A percentile compares a stretch with the other conserved stretches of the same genome.
Evolutionary conservation across 805 yeast species (phyloP).

Genomic region (Candida taoyuanica): DNA sequence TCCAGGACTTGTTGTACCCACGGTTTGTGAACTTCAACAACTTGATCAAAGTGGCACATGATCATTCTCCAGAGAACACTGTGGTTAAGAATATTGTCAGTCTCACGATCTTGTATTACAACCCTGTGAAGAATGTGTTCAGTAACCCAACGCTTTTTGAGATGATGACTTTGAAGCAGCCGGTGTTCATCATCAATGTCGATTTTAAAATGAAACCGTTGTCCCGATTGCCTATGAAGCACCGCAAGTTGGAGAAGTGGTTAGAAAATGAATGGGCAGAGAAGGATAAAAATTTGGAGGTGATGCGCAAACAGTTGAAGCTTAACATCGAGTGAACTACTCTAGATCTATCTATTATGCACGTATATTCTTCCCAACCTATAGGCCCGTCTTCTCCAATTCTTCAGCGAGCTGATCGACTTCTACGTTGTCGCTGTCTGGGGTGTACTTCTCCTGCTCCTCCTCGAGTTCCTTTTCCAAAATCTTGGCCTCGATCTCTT

Average conservation of each 20-base stretch:
- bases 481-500: slow-evolving; percentile 26
- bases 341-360: background rate
- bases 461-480: slow-evolving; percentile 38
- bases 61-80: background rate
- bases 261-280: slow-evolving; percentile 68
- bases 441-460: slow-evolving; percentile 38
- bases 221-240: slow-evolving; percentile 45
- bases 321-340: slow-evolving; percentile 11
- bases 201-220: slow-evolving; percentile 31
- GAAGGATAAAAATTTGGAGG: slow-evolving; percentile 52
- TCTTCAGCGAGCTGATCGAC: slow-evolving; percentile 57
- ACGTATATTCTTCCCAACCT: slow-evolving; percentile 2
- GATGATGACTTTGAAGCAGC: slow-evolving; percentile 31
- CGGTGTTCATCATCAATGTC: slow-evolving; percentile 25
- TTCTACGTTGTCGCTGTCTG: slow-evolving; percentile 36
- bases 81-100: slow-evolving; percentile 26
- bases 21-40: slow-evolving; percentile 58
- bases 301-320: slow-evolving; percentile 33
- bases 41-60: slow-evolving; percentile 30
- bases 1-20: slow-evolving; percentile 69
- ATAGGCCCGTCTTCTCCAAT: slow-evolving; percentile 52
- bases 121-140: slow-evolving; percentile 28
- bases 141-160: slow-evolving; percentile 35
- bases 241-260: slow-evolving; percentile 64
- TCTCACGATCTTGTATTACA: slow-evolving; percentile 35